These are phyloP conservation scores for Musa schizocarpa DNA, from an alignment of 176 grass and related monocot genomes.

Conservation along the genomic window DNA sequence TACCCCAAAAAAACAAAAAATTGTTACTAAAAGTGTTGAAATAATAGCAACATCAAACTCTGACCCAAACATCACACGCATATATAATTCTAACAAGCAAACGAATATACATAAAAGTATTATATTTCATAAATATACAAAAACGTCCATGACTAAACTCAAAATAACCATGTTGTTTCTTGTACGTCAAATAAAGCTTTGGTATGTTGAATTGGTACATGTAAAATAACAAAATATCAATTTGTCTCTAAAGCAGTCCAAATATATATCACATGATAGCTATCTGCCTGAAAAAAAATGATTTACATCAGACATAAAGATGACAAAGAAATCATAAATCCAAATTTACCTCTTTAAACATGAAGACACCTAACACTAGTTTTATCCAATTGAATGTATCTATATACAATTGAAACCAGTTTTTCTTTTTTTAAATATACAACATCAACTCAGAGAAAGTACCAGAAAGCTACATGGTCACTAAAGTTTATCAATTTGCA, in stretches of 20 bases:
- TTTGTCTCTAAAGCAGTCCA: not conserved
- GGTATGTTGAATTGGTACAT: not conserved
- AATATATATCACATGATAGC: not conserved
- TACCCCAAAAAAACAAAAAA: not conserved
- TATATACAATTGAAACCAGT: no score
- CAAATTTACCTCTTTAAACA: no score
- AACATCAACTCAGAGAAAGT: not conserved
- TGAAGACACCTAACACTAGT: no score
- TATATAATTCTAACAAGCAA: not conserved
- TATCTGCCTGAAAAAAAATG: not conserved
- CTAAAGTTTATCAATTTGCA: no score
- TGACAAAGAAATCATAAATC: not conserved
- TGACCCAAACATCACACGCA: not conserved
- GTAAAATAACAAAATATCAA: not conserved
- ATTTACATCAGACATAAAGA: not conserved
- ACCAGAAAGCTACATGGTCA: not conserved
- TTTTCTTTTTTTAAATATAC: no score
- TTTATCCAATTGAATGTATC: no score
- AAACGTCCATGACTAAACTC: not conserved
- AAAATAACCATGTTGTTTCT: not conserved
- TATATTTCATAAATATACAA: not conserved
- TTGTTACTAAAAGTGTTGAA: not conserved
- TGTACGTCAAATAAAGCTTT: not conserved
- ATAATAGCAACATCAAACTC: not conserved
- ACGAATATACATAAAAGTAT: not conserved